phyloP scores from a whole-genome alignment of 768 basidiomycete species.

The Lactarius vividus region DNA sequence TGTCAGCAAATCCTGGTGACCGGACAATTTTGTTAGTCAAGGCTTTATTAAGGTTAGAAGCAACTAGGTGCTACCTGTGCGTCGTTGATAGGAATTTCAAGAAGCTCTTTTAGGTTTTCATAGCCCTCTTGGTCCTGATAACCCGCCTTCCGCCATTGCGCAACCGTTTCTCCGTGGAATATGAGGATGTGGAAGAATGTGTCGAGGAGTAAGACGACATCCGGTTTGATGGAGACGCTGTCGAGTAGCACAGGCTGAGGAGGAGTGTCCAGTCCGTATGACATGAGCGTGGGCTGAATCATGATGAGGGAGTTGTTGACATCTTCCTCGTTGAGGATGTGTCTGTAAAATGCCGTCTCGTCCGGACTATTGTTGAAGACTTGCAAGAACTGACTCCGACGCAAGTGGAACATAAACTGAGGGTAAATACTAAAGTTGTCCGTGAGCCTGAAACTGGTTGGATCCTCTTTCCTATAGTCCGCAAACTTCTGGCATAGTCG shows the following conservation, averaged over 20 bases:
- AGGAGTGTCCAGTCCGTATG: conserved; percentile 88
- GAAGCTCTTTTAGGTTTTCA: conserved; percentile 95
- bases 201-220: conserved; percentile 93
- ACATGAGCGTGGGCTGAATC: conserved; percentile 99
- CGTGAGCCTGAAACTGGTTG: conserved; percentile 84
- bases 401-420: conserved; percentile 99
- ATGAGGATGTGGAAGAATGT: conserved; percentile 99
- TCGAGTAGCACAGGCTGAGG: conserved; percentile 95
- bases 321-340: conserved; percentile 94
- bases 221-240: conserved; percentile 95
- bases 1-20: conserved; percentile 76
- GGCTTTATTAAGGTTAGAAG: neutral
- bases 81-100: conserved; percentile 82
- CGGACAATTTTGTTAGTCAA: conserved; percentile 7
- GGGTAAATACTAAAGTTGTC: conserved; percentile 99
- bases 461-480: conserved; percentile 97
- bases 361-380: conserved; percentile 99
- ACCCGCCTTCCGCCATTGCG: conserved; percentile 96
- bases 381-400: conserved; percentile 96
- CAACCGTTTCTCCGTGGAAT: conserved; percentile 97
- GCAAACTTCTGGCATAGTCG: conserved; percentile 99
- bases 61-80: conserved; percentile 70
- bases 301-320: conserved; percentile 99
- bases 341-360: conserved; percentile 98
- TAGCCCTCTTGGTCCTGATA: conserved; percentile 99